phyloP scores from a whole-genome alignment of 23 red algal genomes.

The Chondrus crispus region DNA sequence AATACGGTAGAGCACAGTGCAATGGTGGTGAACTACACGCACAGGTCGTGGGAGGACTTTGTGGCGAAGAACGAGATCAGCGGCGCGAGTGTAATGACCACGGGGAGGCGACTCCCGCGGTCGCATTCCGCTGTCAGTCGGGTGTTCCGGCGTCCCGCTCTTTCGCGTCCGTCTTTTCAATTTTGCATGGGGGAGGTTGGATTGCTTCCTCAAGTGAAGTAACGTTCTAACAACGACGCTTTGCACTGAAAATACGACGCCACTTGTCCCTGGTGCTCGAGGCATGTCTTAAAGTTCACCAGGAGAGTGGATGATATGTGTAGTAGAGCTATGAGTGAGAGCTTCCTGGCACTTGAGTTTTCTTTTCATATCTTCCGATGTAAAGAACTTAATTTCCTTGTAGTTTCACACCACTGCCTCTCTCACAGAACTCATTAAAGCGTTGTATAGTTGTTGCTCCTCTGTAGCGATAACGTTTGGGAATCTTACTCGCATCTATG shows the following conservation, averaged over 20 bases:
- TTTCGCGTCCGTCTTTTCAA: too few species aligned
- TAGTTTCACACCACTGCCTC: neutral
- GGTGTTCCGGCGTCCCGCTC: too few species aligned
- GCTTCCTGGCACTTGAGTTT: neutral
- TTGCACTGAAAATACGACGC: neutral
- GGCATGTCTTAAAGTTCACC: neutral
- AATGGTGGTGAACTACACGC: constrained; percentile 37
- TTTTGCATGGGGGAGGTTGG: too few species aligned
- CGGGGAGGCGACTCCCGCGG: too few species aligned
- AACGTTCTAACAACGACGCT: neutral
- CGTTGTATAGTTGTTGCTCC: neutral
- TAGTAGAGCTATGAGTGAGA: neutral
- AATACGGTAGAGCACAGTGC: neutral
- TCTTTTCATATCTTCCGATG: neutral
- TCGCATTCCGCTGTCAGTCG: too few species aligned
- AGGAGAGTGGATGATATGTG: neutral
- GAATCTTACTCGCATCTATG: neutral
- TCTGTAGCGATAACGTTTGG: neutral
- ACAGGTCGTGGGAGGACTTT: constrained; percentile 45
- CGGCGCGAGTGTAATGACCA: constrained; percentile 34
- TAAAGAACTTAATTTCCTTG: neutral
- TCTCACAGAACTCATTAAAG: neutral
- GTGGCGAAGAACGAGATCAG: constrained; percentile 29
- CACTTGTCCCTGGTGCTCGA: neutral
- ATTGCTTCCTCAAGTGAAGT: too few species aligned